Evolutionary conservation across 2,329 filamentous ascomycete genomes (phyloP).

Genomic region (Verticillium isaacii): DNA sequence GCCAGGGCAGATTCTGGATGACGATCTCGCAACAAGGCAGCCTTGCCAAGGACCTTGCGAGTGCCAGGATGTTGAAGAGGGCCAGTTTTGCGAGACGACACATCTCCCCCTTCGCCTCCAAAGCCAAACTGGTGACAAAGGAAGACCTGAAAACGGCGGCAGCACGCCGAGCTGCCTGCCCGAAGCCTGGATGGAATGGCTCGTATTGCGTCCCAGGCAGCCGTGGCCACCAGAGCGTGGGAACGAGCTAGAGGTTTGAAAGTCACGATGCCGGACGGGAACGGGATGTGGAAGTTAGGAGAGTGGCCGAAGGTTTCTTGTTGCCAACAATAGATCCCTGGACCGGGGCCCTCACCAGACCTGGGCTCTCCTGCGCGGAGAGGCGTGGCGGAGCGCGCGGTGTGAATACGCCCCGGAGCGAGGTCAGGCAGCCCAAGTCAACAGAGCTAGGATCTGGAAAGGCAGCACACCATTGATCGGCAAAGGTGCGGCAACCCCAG

Average conservation of each 20-base stretch:
- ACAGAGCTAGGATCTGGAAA: neutral
- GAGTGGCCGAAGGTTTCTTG: neutral
- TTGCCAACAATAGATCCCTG: neutral
- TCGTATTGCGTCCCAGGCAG: too few relatives aligned
- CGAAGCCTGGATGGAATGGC: too few relatives aligned
- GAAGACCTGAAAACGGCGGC: neutral
- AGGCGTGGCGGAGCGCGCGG: neutral
- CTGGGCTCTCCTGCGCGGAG: neutral
- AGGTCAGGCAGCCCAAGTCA: too few relatives aligned
- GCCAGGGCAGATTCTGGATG: neutral
- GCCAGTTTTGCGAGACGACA: neutral
- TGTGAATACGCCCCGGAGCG: neutral
- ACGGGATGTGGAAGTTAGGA: neutral
- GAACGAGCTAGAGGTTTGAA: too few relatives aligned
- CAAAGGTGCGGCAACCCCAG: neutral
- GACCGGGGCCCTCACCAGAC: neutral
- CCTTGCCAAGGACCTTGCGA: neutral
- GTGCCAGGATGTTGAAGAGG: neutral
- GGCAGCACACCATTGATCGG: neutral
- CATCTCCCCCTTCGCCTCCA: neutral
- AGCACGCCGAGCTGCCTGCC: neutral
- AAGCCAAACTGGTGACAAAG: neutral
- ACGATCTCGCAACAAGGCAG: neutral
- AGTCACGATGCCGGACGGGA: neutral
- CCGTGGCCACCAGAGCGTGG: too few relatives aligned